These are phyloP conservation scores for Botrytis porri DNA, from an alignment of 2,329 filamentous ascomycete species.

Conservation along the genomic window DNA sequence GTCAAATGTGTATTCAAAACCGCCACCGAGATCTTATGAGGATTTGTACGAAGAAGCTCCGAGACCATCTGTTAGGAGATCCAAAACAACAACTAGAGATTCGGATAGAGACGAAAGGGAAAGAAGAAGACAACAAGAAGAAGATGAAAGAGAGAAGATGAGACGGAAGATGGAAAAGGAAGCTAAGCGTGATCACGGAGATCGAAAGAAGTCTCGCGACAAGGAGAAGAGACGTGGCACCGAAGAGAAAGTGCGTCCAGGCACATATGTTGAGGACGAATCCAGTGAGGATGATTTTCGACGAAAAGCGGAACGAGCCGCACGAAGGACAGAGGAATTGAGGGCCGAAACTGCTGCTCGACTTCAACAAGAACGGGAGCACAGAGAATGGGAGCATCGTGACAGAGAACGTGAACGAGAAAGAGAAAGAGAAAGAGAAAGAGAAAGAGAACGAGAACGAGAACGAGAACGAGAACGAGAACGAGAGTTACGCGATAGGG, in stretches of 20 bases:
- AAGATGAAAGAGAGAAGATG: constrained; percentile 35
- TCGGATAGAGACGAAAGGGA: constrained; percentile 37
- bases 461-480: constrained; percentile 3
- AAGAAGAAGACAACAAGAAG: constrained; percentile 35
- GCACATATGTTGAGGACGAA: constrained; percentile 33
- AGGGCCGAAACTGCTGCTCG: constrained; percentile 17
- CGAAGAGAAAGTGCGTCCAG: constrained; percentile 34
- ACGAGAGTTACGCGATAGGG: no score
- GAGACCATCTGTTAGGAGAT: constrained; percentile 38
- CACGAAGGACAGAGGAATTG: constrained; percentile 31
- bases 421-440: background rate
- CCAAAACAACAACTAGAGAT: constrained; percentile 33
- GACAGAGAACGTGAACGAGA: background rate
- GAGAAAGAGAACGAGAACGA: background rate
- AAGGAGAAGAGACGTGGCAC: constrained; percentile 41
- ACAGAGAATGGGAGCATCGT: constrained; percentile 10
- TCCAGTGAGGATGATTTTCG: constrained; percentile 28
- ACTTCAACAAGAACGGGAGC: constrained; percentile 19
- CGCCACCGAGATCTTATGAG: constrained; percentile 44
- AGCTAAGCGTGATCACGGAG: constrained; percentile 32
- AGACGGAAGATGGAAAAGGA: constrained; percentile 37
- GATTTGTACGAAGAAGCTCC: constrained; percentile 49
- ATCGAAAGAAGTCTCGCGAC: constrained; percentile 40
- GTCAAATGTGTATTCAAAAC: constrained; percentile 35
- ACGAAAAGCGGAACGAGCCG: constrained; percentile 30